These are phyloP conservation scores for Haberlea rhodopensis DNA, from an alignment of 257 asterid species.

Conservation along the genomic window DNA sequence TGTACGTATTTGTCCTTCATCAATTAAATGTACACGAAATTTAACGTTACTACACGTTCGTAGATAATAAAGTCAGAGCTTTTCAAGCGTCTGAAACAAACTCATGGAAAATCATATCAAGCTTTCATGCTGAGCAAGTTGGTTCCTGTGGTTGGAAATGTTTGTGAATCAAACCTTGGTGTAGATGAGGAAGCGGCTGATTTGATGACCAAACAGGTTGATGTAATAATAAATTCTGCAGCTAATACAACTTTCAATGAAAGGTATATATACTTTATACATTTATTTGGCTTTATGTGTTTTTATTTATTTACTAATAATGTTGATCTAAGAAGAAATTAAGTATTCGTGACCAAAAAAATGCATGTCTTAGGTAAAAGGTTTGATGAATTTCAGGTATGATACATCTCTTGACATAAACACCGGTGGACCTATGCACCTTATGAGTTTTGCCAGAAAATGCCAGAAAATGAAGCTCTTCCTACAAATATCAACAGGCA, in stretches of 20 bases:
- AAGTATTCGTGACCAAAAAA: background rate
- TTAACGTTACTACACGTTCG: background rate
- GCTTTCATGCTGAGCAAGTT: constrained; percentile 79
- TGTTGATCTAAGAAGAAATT: background rate
- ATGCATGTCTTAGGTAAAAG: constrained; percentile 9
- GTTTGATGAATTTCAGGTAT: constrained; percentile 50
- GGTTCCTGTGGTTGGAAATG: constrained; percentile 79
- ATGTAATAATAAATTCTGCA: constrained; percentile 79
- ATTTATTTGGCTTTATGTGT: background rate
- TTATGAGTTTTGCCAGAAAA: constrained; percentile 66
- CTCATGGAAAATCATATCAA: constrained; percentile 71
- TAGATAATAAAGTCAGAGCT: constrained; percentile 69
- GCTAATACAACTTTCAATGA: constrained; percentile 91
- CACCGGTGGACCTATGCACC: constrained; percentile 75
- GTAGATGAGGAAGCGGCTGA: constrained; percentile 55
- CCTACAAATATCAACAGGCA: constrained; percentile 91
- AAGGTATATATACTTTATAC: constrained; percentile 46
- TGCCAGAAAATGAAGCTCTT: constrained; percentile 74
- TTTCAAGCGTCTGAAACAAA: constrained; percentile 72
- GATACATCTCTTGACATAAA: constrained; percentile 83
- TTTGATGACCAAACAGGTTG: constrained; percentile 55
- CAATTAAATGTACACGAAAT: background rate
- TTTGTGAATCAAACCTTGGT: constrained; percentile 70
- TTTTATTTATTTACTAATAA: background rate
- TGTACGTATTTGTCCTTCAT: background rate